Percentiles rank a stretch among this genome's conserved stretches.
These are phyloP conservation scores for Chalciporus sp. DNA, from an alignment of 1,284 basidiomycete genomes.

Conservation along the genomic window DNA sequence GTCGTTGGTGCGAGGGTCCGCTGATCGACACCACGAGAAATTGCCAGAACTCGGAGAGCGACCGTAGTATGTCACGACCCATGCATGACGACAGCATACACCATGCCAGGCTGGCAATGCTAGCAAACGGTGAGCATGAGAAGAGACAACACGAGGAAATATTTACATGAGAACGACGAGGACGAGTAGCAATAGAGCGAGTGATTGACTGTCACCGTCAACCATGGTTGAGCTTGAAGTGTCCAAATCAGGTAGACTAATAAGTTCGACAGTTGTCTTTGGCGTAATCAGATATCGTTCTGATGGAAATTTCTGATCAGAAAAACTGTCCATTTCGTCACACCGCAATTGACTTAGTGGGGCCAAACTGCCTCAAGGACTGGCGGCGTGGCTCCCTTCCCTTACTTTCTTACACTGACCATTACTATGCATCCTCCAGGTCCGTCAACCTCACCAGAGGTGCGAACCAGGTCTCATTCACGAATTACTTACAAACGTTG, in stretches of 20 bases:
- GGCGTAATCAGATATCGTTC: too few relatives aligned
- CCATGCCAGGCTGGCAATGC: constrained; percentile 56
- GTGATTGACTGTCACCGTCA: constrained; percentile 18
- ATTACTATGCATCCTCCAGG: constrained; percentile 1
- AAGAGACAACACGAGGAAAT: constrained; percentile 5
- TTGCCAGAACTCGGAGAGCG: constrained; percentile 50
- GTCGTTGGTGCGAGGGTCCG: constrained; percentile 33
- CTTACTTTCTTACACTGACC: too few relatives aligned
- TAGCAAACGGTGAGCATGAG: constrained; percentile 24
- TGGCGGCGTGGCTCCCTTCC: too few relatives aligned
- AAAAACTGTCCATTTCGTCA: too few relatives aligned
- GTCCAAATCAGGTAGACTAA: too few relatives aligned
- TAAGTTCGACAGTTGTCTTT: too few relatives aligned
- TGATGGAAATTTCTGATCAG: too few relatives aligned
- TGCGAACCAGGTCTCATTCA: constrained; percentile 1
- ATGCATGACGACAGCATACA: constrained; percentile 69
- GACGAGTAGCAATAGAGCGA: constrained; percentile 30
- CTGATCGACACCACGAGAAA: constrained; percentile 15
- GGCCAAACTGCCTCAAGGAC: too few relatives aligned
- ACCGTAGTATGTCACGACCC: constrained; percentile 49
- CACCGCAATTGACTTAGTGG: too few relatives aligned
- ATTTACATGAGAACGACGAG: constrained; percentile 49
- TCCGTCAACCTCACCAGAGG: constrained; percentile 10
- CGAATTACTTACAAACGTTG: neutral
- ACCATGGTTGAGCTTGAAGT: neutral